Base-by-base conservation (phyloP, 2,329 filamentous ascomycete genomes). In the Verticillium klebahnii region DNA sequence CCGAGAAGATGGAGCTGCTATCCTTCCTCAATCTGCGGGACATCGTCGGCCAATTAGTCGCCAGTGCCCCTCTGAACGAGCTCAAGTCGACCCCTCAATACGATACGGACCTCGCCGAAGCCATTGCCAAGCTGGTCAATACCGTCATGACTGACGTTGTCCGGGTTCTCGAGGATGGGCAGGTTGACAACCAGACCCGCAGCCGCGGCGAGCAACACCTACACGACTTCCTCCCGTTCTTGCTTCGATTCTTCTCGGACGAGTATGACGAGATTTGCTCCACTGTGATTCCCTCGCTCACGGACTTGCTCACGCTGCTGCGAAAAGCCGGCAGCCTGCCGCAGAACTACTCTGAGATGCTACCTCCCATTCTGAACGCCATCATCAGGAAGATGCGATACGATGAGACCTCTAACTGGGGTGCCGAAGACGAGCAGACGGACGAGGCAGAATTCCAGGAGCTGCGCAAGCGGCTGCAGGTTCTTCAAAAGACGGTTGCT, bases 231-330 rank as follows among this genome's bases (percentile, higher is more conserved):
- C 80, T 97, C 32, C 92, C 93, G 0, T 89, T 93, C 68, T 83
- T 98, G 14, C 81, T 99, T 58, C 91, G 94, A 45, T 97, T 97
- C 80, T 97, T 99, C 77, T 91, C 93, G 29, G 95, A 99, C 75
- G 93, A 99, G 73, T 99, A 96, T 74, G 95, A 99, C 75, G 95
- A 99, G 78, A 89, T 99, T 68, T 98, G 95, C 80, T 96, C 93
- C 39, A 95, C 92, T 14, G 92, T 98, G 62, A 96, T 99, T 64
- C 91, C 93, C 25, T 94, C 92, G 40, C 86, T 98, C 61, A 97
- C 92, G 57, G 96, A 99, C 70, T 85, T 98, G 57, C 85, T 99
- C 64, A 93, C 92, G 32, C 94, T 96, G 73, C 85, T 98, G 66
- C 89, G 95, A 62, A 96, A 93, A 75, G 81, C 93, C 40, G 85